Conservation (phyloP, 768 basidiomycete genomes). For the Rhizopogon vulgaris region DNA sequence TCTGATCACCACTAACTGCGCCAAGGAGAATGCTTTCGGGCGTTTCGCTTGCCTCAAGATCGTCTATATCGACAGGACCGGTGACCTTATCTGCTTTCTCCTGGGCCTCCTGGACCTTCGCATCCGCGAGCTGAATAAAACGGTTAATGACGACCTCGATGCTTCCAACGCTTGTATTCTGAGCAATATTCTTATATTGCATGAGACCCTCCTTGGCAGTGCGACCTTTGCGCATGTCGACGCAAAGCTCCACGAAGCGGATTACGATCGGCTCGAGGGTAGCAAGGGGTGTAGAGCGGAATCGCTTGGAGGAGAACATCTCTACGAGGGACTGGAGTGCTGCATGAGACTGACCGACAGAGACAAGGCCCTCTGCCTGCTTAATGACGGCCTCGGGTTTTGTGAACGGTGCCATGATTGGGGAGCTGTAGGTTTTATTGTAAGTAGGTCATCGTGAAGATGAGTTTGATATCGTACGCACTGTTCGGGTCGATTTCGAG, state of each 20-base stretch:
- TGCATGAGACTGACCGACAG: conserved; percentile 85
- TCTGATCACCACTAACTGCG: conserved; percentile 86
- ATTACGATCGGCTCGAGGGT: conserved; percentile 94
- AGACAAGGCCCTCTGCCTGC: conserved; percentile 90
- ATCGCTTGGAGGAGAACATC: conserved; percentile 90
- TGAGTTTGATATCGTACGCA: background rate
- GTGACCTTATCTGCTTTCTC: conserved; percentile 76
- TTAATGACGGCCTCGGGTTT: conserved; percentile 89
- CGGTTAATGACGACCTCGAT: conserved; percentile 88
- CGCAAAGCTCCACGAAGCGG: conserved; percentile 93
- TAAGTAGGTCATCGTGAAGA: background rate
- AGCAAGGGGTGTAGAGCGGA: conserved; percentile 82
- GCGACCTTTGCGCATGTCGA: conserved; percentile 89
- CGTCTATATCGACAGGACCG: conserved; percentile 79
- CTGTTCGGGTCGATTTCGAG: background rate
- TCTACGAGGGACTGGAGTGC: conserved; percentile 87
- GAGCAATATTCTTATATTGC: conserved; percentile 97
- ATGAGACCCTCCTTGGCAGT: conserved; percentile 94
- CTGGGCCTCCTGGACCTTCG: conserved; percentile 80
- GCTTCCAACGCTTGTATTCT: conserved; percentile 84
- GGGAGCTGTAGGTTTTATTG: conserved; percentile 1
- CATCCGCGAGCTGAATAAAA: conserved; percentile 77
- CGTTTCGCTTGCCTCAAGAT: conserved; percentile 93
- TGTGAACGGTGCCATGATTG: conserved; percentile 78
- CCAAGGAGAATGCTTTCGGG: conserved; percentile 88